Conservation (phyloP, 768 basidiomycete species). For the Lactarius quietus region DNA sequence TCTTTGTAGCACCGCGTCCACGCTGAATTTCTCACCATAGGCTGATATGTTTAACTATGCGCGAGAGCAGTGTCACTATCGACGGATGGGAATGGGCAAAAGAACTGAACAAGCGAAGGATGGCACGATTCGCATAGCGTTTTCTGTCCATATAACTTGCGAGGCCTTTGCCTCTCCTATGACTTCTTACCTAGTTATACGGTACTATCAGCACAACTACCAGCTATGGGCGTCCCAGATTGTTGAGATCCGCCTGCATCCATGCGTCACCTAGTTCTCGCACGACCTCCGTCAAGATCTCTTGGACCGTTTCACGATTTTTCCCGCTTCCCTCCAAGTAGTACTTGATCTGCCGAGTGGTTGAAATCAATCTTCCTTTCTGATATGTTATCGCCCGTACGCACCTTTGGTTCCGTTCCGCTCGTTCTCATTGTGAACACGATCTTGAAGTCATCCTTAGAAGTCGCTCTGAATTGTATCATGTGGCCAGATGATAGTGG, state of each 20-base stretch:
- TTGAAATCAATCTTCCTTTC: neutral
- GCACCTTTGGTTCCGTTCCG: constrained; percentile 87
- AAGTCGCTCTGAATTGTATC: constrained; percentile 69
- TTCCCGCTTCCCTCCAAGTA: constrained; percentile 79
- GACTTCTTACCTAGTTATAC: neutral
- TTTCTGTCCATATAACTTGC: neutral
- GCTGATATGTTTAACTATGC: constrained; percentile 57
- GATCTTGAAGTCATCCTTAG: constrained; percentile 44
- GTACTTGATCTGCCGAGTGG: constrained; percentile 64
- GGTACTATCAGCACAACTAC: neutral
- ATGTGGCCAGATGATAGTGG: constrained; percentile 80
- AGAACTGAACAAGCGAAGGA: constrained; percentile 50
- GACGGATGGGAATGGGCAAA: constrained; percentile 65
- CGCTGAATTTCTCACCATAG: constrained; percentile 37
- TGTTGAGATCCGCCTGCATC: constrained; percentile 61
- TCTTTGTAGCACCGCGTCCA: neutral
- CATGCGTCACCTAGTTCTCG: constrained; percentile 59
- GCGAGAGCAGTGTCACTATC: constrained; percentile 51
- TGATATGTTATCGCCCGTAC: neutral
- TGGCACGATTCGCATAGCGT: constrained; percentile 28
- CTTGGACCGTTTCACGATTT: constrained; percentile 44
- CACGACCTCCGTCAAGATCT: constrained; percentile 53
- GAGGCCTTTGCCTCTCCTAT: neutral
- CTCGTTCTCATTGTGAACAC: constrained; percentile 76
- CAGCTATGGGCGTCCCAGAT: constrained; percentile 36